Base-by-base conservation (phyloP, 2,329 filamentous ascomycete genomes). In the Xylariaceae sp. region DNA sequence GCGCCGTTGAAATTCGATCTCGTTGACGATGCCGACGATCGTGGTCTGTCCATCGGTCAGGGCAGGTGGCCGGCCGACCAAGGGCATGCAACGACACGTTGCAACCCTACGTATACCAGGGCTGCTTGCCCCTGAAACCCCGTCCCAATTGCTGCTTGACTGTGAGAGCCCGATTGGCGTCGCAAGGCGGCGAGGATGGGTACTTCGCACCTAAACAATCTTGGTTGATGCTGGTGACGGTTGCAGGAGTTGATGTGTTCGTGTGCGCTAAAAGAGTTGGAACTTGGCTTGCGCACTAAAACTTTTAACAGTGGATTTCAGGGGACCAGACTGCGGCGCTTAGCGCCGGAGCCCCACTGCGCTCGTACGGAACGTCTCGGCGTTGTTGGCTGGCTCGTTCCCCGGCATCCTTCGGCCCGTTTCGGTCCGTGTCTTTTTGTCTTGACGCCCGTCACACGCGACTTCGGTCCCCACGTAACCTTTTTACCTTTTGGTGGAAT, bases 41-140 rank as follows among this genome's bases (percentile, higher is more conserved):
- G 54, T 51, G 41, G 36, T 54, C 19, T 49, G 49, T 56, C 47
- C 57, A 59, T 59, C 45, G 51, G 46, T 45, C 29, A n/a, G 44
- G 45, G 37, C 26, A 39, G 49, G 36, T 37, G 49, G 50, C 47
- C 26, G 51, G 48, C 48, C 45, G 51, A 54, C 45, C 48, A 29
- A 46, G 41, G 51, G 51, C 46, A 52, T 34, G 36, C 51, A 44
- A 37, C 53, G 49, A 54, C 54, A 42, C 50, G 51, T 42, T 44
- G 46, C 52, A 39, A 45, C 55, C 55, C 48, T 49, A 15, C 36
- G 34, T 32, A 46, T 37, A 26, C 26, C 53, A n/a, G n/a, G n/a
- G n/a, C 41, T 37, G n/a, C 22, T 16, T 47, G 21, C 29, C 18
- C 30, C 19, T 37, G 32, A 15, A 5, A 5, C 32, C 32, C 32